Percentiles rank a stretch among this genome's conserved stretches.
These are phyloP conservation scores for Basipetospora chlamydospora DNA, from an alignment of 2,329 filamentous ascomycete species.

Conservation along the genomic window DNA sequence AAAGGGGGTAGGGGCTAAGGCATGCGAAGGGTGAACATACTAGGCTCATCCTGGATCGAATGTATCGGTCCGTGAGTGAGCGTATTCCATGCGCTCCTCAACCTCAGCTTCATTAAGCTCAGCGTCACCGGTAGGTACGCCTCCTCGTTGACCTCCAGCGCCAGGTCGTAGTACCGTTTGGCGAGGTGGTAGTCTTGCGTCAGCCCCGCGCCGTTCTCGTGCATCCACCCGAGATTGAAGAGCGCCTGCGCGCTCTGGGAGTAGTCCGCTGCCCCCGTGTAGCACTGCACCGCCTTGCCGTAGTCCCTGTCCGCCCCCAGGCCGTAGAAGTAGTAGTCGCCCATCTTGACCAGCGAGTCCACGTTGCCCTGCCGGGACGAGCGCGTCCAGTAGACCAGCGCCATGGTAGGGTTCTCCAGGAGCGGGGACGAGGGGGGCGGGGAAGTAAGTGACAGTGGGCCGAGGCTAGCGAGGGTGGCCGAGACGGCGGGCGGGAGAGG, in stretches of 20 bases:
- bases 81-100: constrained; percentile 87
- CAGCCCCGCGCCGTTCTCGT: constrained; percentile 87
- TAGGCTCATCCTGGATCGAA: constrained; percentile 76
- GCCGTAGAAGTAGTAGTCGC: constrained; percentile 86
- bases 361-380: constrained; percentile 88
- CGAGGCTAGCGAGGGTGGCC: not conserved
- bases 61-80: constrained; percentile 84
- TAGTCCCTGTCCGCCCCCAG: constrained; percentile 57
- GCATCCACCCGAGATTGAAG: constrained; percentile 98
- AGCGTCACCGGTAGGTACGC: constrained; percentile 87
- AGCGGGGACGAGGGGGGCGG: constrained; percentile 13
- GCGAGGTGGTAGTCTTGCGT: constrained; percentile 94
- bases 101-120: constrained; percentile 69
- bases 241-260: constrained; percentile 87
- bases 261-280: constrained; percentile 80
- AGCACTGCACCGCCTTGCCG: constrained; percentile 85
- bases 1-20: no score
- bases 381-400: constrained; percentile 86
- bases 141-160: constrained; percentile 80
- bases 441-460: no score
- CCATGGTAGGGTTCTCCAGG: constrained; percentile 43
- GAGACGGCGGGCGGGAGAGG: constrained; percentile 26
- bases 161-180: constrained; percentile 89
- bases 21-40: constrained; percentile 32
- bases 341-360: constrained; percentile 93